Conservation (phyloP, 208 protist genomes). For the Trypanosoma rangeli region DNA sequence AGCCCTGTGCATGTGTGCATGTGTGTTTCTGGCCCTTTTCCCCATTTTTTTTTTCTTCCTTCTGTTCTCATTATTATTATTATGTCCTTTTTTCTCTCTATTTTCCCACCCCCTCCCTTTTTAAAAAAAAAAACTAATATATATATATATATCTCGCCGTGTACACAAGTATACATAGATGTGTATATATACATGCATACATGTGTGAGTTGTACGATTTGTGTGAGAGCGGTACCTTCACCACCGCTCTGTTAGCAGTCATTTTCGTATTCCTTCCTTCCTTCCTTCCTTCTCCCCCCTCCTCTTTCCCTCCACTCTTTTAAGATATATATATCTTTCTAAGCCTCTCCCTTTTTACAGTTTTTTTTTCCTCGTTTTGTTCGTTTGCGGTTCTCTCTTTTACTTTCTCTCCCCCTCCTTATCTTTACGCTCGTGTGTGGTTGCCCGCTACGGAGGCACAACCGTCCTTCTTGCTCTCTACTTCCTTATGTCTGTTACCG, state of each 20-base stretch:
- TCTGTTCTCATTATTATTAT: not conserved
- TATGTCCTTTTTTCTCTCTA: conserved; percentile 6
- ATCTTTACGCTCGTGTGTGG: not conserved
- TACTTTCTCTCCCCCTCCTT: not conserved
- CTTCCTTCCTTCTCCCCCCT: conserved; percentile 4
- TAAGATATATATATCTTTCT: conserved; percentile 18
- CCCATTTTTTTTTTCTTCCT: conserved; percentile 13
- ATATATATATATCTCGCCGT: not conserved
- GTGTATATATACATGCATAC: not conserved
- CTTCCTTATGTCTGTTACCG: not conserved
- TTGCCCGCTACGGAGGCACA: no score
- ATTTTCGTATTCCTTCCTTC: not conserved
- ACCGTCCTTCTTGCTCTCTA: not conserved
- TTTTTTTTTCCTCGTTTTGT: not conserved
- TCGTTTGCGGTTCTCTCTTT: not conserved
- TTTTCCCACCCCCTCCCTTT: conserved; percentile 8
- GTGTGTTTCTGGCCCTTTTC: not conserved
- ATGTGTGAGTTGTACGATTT: not conserved
- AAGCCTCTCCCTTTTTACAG: not conserved
- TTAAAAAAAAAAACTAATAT: not conserved
- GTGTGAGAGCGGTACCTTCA: not conserved
- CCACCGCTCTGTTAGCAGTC: not conserved
- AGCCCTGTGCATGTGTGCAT: conserved; percentile 12
- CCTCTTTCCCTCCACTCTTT: conserved; percentile 10
- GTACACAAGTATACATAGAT: not conserved